Evolutionary conservation across 768 basidiomycete species (phyloP).

Genomic region (Termitomyces sp.): DNA sequence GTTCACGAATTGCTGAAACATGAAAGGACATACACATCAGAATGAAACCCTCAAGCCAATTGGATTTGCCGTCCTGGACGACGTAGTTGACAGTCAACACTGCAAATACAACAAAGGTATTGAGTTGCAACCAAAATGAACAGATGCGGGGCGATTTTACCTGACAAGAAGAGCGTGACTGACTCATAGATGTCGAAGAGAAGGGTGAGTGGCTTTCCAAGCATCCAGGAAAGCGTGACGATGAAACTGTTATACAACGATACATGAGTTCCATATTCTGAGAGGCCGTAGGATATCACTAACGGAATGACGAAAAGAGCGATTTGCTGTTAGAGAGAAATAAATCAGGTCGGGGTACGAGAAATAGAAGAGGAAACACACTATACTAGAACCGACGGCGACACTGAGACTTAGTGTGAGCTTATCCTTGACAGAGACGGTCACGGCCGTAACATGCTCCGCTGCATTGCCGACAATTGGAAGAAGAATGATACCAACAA

Average conservation of each 20-base stretch:
- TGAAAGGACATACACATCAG: slow-evolving; percentile 51
- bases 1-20: not conserved
- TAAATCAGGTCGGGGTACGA: not conserved
- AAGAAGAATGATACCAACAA: slow-evolving; percentile 79
- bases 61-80: slow-evolving; percentile 82
- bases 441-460: slow-evolving; percentile 91
- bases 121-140: not conserved
- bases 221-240: slow-evolving; percentile 76
- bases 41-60: slow-evolving; percentile 83
- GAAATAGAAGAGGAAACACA: slow-evolving; percentile 28
- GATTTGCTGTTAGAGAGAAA: slow-evolving; percentile 51
- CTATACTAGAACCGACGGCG: slow-evolving; percentile 83
- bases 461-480: slow-evolving; percentile 93
- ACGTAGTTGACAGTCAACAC: slow-evolving; percentile 84
- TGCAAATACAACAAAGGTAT: slow-evolving; percentile 18
- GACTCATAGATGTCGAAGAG: slow-evolving; percentile 89
- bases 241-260: slow-evolving; percentile 46
- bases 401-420: slow-evolving; percentile 84
- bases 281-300: slow-evolving; percentile 6
- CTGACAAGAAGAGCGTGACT: slow-evolving; percentile 51
- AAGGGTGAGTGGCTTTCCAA: slow-evolving; percentile 74
- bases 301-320: slow-evolving; percentile 47
- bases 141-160: slow-evolving; percentile 15
- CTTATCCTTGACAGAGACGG: slow-evolving; percentile 89
- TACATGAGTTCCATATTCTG: not conserved